phyloP scores from a whole-genome alignment of 202 grass and related monocot genomes.

The Panicum virgatum region DNA sequence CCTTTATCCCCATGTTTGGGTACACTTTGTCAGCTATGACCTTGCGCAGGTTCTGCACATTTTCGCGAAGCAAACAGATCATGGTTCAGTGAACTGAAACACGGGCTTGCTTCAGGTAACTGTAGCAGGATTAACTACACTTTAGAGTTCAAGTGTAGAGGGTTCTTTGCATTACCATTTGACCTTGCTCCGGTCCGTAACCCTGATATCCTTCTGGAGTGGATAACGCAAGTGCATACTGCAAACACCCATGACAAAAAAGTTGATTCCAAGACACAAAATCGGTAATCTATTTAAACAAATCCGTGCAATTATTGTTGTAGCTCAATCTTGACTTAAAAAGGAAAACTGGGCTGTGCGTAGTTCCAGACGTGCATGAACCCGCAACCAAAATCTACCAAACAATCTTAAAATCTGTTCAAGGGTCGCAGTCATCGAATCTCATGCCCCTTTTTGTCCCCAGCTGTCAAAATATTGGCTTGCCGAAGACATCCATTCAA shows the following conservation, averaged over 20 bases:
- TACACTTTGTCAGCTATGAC: conserved; percentile 70
- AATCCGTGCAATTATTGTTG: neutral
- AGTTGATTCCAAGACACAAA: neutral
- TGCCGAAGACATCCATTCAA: conserved; percentile 16
- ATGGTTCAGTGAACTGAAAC: neutral
- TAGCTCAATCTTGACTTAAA: neutral
- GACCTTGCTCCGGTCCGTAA: conserved; percentile 88
- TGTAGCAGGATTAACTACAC: neutral
- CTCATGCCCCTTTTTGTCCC: neutral
- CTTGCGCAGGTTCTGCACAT: conserved; percentile 65
- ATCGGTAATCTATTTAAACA: neutral
- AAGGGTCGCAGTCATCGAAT: conserved; percentile 20
- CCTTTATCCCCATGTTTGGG: conserved; percentile 63
- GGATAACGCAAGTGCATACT: conserved; percentile 82
- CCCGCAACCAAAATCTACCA: neutral
- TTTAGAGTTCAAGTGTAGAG: neutral
- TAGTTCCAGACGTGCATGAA: neutral
- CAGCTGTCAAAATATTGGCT: neutral
- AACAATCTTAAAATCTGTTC: neutral
- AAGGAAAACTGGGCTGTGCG: neutral
- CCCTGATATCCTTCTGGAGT: conserved; percentile 88
- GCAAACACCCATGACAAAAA: conserved; percentile 46
- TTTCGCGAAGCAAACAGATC: neutral
- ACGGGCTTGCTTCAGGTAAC: neutral
- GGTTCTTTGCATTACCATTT: conserved; percentile 56